phyloP scores from a whole-genome alignment of 805 yeast species.

The Ogataea allantospora region DNA sequence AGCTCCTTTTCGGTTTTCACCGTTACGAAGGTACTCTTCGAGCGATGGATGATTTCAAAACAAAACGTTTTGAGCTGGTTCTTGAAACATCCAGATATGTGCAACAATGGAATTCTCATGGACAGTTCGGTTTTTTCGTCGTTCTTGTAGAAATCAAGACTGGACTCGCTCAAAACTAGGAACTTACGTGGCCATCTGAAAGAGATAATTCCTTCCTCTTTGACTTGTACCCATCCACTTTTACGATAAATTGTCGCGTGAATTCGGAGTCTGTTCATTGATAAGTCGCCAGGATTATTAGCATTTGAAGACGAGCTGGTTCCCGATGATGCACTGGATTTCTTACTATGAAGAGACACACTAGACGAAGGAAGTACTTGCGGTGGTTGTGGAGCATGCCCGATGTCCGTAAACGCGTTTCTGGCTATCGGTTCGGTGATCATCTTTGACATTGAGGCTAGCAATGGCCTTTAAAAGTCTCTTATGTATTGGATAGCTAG shows the following conservation, averaged over 20 bases:
- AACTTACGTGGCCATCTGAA: constrained; percentile 92
- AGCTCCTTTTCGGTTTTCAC: constrained; percentile 78
- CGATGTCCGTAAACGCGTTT: constrained; percentile 25
- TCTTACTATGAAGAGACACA: constrained; percentile 33
- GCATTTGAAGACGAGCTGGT: constrained; percentile 24
- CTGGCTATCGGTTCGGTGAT: constrained; percentile 17
- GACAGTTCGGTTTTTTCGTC: constrained; percentile 53
- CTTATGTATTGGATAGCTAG: not conserved
- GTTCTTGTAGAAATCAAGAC: constrained; percentile 69
- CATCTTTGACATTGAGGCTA: constrained; percentile 14
- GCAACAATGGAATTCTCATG: constrained; percentile 53
- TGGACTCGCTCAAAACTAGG: constrained; percentile 72
- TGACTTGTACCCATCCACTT: constrained; percentile 87
- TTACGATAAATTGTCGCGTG: constrained; percentile 38
- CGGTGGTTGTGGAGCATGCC: constrained; percentile 27
- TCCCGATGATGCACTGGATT: constrained; percentile 32
- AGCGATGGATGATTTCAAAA: constrained; percentile 69
- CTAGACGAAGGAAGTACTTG: constrained; percentile 10
- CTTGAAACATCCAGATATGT: constrained; percentile 62
- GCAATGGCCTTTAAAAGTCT: not conserved
- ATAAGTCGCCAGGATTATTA: constrained; percentile 8
- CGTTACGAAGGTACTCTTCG: constrained; percentile 69
- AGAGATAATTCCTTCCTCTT: constrained; percentile 86
- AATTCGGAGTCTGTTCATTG: constrained; percentile 22
- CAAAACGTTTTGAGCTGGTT: constrained; percentile 74